Conservation (phyloP, 768 basidiomycete genomes). For the Leccinum subgranulosum region DNA sequence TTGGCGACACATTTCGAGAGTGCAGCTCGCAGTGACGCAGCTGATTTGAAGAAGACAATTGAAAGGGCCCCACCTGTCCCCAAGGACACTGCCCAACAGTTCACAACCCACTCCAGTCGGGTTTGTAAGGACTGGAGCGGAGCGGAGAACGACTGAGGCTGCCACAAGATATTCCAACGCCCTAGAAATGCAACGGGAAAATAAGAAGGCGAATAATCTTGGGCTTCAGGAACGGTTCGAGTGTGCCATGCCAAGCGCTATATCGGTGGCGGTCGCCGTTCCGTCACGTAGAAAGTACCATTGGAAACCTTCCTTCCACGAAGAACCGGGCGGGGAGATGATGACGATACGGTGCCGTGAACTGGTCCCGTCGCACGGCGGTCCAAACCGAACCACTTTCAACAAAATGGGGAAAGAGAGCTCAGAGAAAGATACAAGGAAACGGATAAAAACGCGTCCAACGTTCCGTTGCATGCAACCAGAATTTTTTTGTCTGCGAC, state of each 20-base stretch:
- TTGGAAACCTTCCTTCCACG: constrained; percentile 23
- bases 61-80: neutral
- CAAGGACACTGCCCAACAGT: neutral
- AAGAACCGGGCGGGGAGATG: constrained; percentile 6
- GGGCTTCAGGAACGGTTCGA: neutral
- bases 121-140: neutral
- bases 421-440: neutral
- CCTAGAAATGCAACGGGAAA: neutral
- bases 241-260: neutral
- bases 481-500: neutral
- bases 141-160: neutral
- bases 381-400: constrained; percentile 11
- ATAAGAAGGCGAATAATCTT: neutral
- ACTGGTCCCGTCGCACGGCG: neutral
- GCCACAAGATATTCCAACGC: neutral
- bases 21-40: neutral
- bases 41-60: neutral
- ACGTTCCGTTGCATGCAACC: neutral
- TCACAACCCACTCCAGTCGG: neutral
- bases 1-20: neutral
- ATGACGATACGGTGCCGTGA: constrained; percentile 1
- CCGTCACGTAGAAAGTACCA: constrained; percentile 15
- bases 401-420: neutral
- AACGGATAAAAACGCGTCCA: neutral
- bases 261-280: constrained; percentile 1